Evolutionary conservation across 352 stramenopile species (phyloP).

Genomic region (Phytophthora lateralis): DNA sequence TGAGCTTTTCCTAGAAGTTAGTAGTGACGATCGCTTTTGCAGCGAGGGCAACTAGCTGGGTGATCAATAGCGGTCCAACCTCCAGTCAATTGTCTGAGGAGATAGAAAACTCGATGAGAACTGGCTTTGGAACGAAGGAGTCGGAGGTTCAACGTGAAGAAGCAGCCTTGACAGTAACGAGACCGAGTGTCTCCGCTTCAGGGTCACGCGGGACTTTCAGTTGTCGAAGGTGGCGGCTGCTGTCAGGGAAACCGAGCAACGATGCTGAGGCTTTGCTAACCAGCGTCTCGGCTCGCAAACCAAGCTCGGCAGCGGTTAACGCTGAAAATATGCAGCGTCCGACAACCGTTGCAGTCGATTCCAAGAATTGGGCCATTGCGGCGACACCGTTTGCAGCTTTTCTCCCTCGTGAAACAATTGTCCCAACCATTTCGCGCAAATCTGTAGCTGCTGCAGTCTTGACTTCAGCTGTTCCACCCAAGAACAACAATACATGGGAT

Average conservation of each 20-base stretch:
- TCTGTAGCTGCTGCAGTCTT: constrained; percentile 30
- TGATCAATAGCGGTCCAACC: not conserved
- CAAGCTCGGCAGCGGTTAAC: not conserved
- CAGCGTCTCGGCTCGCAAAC: not conserved
- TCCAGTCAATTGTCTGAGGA: constrained; percentile 5
- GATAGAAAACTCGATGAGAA: constrained; percentile 2
- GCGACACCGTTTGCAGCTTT: constrained; percentile 36
- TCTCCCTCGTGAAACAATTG: constrained; percentile 22
- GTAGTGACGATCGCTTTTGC: not conserved
- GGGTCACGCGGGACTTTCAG: constrained; percentile 39
- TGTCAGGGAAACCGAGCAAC: constrained; percentile 35
- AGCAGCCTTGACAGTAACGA: constrained; percentile 2
- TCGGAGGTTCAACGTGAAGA: constrained; percentile 23
- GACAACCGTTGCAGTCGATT: constrained; percentile 23
- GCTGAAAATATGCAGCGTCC: constrained; percentile 16
- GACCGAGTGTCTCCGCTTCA: constrained; percentile 23
- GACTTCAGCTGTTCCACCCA: constrained; percentile 16
- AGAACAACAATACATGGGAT: constrained; percentile 30
- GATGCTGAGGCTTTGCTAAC: constrained; percentile 1
- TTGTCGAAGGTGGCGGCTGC: constrained; percentile 46
- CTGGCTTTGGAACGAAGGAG: constrained; percentile 23
- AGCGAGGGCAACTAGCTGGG: too few species aligned
- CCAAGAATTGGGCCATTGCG: constrained; percentile 22
- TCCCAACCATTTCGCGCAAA: constrained; percentile 31
- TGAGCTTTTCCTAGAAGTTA: not conserved